Conservation (phyloP, 805 yeast genomes). For the Kazachstania africana region DNA sequence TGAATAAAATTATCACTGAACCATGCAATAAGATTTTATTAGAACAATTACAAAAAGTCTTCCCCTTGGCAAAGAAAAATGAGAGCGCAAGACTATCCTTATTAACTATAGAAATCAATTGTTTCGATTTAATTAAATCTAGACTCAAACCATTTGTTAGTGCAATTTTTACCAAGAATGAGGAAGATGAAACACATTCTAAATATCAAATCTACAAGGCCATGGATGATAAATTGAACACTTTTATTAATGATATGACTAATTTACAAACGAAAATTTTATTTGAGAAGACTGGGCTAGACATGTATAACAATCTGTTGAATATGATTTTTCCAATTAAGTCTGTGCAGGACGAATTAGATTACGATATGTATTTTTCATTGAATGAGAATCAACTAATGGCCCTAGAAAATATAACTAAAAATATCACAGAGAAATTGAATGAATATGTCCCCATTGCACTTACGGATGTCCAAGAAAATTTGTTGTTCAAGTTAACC, state of each 20-base stretch:
- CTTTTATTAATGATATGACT: constrained; percentile 24
- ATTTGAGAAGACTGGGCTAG: constrained; percentile 40
- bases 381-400: constrained; percentile 45
- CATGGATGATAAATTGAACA: constrained; percentile 27
- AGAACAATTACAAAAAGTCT: constrained; percentile 20
- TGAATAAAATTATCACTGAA: constrained; percentile 32
- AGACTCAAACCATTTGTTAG: constrained; percentile 32
- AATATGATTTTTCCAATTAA: constrained; percentile 61
- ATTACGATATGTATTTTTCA: constrained; percentile 54
- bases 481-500: constrained; percentile 42
- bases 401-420: constrained; percentile 33
- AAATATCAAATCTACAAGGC: constrained; percentile 8
- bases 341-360: constrained; percentile 39
- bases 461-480: constrained; percentile 45
- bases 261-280: constrained; percentile 36
- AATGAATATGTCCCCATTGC: constrained; percentile 41
- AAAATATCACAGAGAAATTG: constrained; percentile 34
- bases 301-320: constrained; percentile 49
- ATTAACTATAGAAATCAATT: constrained; percentile 41
- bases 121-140: constrained; percentile 48
- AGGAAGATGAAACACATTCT: constrained; percentile 5
- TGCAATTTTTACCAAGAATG: constrained; percentile 23
- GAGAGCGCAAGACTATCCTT: constrained; percentile 15
- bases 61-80: constrained; percentile 21
- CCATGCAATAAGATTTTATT: constrained; percentile 24